Evolutionary conservation across 192 early-diverging fungal species (phyloP).

Genomic region (Backusella liffmaniae): DNA sequence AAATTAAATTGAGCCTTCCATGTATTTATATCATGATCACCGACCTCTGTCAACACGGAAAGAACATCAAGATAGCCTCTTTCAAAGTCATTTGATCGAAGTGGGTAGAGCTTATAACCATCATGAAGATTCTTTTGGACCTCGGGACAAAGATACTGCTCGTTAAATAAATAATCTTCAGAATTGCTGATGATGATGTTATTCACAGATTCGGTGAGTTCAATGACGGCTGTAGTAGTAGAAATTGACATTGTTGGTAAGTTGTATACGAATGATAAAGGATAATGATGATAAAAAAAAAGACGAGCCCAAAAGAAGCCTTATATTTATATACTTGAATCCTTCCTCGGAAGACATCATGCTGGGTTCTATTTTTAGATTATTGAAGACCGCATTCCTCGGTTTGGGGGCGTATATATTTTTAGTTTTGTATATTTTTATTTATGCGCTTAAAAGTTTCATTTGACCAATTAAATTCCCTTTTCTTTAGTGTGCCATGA

Average conservation of each 20-base stretch:
- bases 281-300: background rate
- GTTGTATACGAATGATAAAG: background rate
- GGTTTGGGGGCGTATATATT: background rate
- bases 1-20: slow-evolving; percentile 73
- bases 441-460: background rate
- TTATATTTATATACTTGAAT: background rate
- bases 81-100: slow-evolving; percentile 68
- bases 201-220: background rate
- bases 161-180: background rate
- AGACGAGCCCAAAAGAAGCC: background rate
- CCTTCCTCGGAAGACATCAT: background rate
- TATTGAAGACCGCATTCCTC: background rate
- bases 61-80: slow-evolving; percentile 64
- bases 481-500: too few species aligned
- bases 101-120: slow-evolving; percentile 49
- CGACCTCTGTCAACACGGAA: slow-evolving; percentile 71
- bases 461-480: background rate
- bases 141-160: background rate
- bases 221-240: background rate
- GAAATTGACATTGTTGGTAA: background rate
- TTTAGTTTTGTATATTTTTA: background rate
- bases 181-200: background rate
- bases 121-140: background rate
- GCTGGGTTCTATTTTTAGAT: background rate
- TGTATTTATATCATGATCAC: slow-evolving; percentile 59